These are phyloP conservation scores for Leucocoprinus leucothites DNA, from an alignment of 768 basidiomycete genomes.

Conservation along the genomic window DNA sequence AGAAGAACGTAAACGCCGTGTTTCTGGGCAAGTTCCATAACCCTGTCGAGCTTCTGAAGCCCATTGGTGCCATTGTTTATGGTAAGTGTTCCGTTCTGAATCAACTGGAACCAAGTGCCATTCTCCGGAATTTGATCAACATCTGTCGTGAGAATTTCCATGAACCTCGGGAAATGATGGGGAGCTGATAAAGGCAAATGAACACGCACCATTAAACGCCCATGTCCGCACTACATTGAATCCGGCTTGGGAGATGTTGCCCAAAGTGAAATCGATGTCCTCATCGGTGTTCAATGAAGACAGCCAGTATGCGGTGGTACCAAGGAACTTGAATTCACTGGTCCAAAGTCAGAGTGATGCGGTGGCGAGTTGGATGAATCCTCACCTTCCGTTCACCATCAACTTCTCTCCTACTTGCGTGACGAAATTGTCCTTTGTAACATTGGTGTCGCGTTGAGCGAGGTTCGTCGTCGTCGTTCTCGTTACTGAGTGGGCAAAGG, in stretches of 20 bases:
- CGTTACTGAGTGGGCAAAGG: constrained; percentile 23
- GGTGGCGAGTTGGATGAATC: not conserved
- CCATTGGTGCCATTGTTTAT: constrained; percentile 63
- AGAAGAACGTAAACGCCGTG: constrained; percentile 51
- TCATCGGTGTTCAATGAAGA: constrained; percentile 45
- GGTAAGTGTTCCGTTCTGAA: constrained; percentile 48
- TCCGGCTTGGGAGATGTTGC: constrained; percentile 52
- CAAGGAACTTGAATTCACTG: constrained; percentile 28
- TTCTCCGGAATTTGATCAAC: constrained; percentile 49
- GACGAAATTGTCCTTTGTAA: constrained; percentile 34
- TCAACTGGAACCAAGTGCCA: constrained; percentile 63
- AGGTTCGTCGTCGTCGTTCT: constrained; percentile 24
- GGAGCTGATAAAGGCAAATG: constrained; percentile 1
- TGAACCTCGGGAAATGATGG: not conserved
- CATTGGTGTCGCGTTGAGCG: constrained; percentile 21
- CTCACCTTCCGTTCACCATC: constrained; percentile 52
- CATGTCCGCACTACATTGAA: constrained; percentile 63
- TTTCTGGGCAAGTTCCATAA: constrained; percentile 51
- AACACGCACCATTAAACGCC: constrained; percentile 63
- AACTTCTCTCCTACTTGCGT: constrained; percentile 43
- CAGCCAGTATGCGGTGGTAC: constrained; percentile 72
- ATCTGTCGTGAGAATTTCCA: constrained; percentile 29
- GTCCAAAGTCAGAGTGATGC: constrained; percentile 2
- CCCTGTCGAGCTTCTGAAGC: constrained; percentile 58
- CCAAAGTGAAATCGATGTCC: constrained; percentile 58